Conservation (phyloP, 805 yeast species). For the Nakazawaea molendinolei region DNA sequence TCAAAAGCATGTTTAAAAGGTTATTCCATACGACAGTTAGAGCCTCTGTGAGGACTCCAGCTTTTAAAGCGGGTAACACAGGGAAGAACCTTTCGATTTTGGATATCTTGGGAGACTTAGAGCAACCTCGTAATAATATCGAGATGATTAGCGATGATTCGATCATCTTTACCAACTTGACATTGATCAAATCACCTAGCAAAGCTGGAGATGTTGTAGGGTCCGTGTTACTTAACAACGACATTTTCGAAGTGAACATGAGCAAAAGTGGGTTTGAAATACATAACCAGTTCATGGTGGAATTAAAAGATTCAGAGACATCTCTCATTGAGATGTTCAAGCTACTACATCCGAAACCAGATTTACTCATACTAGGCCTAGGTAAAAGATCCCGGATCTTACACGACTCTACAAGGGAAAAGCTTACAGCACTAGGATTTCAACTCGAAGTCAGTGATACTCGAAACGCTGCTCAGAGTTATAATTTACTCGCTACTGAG, state of each 20-base stretch:
- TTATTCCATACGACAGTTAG: constrained; percentile 1
- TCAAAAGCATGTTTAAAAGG: constrained; percentile 2
- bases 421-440: constrained; percentile 55
- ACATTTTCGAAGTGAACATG: constrained; percentile 55
- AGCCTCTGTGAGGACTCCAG: constrained; percentile 7
- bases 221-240: constrained; percentile 45
- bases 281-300: constrained; percentile 26
- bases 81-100: constrained; percentile 33
- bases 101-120: constrained; percentile 37
- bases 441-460: constrained; percentile 65
- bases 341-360: constrained; percentile 69
- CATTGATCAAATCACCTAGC: constrained; percentile 38
- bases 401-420: constrained; percentile 44
- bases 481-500: constrained; percentile 73
- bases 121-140: constrained; percentile 42
- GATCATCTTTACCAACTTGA: constrained; percentile 49
- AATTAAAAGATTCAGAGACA: constrained; percentile 21
- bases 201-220: constrained; percentile 34
- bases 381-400: constrained; percentile 61
- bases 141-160: constrained; percentile 49
- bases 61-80: constrained; percentile 26
- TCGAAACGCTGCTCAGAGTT: constrained; percentile 59
- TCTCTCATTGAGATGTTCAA: constrained; percentile 49
- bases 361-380: constrained; percentile 63
- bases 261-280: constrained; percentile 29